Base-by-base conservation (phyloP, 2,329 filamentous ascomycete genomes). In the Verticillium isaacii region DNA sequence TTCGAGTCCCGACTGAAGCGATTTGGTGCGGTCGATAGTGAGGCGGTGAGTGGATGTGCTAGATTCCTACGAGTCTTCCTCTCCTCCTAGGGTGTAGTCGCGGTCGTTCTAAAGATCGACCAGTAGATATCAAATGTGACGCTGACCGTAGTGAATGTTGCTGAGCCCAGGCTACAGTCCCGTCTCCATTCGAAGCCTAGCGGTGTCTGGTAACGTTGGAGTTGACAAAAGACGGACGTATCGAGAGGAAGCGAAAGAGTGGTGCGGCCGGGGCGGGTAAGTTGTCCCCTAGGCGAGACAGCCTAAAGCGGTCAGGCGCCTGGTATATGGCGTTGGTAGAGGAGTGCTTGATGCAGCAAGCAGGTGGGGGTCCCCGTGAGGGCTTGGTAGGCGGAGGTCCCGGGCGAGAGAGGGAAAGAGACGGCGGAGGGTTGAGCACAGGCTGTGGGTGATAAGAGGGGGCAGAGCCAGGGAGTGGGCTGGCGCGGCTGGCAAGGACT, bases 321-420 rank as follows among this genome's bases (percentile, higher is more conserved):
- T 50, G 41, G 41, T 50, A 64, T 60, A 55, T 36, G 61, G 58
- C 39, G 59, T 58, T 60, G 56, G 62, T 50, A 55, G 58, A 61
- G 60, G n/a, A 23, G 19, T 11, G 9, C 41, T 7, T 50, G 41
- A 50, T 23, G 19, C 41, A 60, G 60, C 29, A 63, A 52, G 62
- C 60, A 57, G 52, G 62, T 63, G 62, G 63, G 63, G 63, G 58
- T 60, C 60, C 60, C 64, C 32, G 63, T 64, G 63, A 65, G 62
- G 60, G 32, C 60, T 60, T 57, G 55, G 11, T 17, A 19, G 55
- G 32, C 55, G 55, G 32, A 32, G 55, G 56, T 32, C 25, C n/a
- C n/a, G 56, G 23, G 14, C 14, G 36, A 23, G 25, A 25, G 34
- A 57, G 56, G 19, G 32, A 41, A 23, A 57, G 56, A 23, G 32